phyloP scores from a whole-genome alignment of 73 alveolate species.

The Paramecium bursaria region DNA sequence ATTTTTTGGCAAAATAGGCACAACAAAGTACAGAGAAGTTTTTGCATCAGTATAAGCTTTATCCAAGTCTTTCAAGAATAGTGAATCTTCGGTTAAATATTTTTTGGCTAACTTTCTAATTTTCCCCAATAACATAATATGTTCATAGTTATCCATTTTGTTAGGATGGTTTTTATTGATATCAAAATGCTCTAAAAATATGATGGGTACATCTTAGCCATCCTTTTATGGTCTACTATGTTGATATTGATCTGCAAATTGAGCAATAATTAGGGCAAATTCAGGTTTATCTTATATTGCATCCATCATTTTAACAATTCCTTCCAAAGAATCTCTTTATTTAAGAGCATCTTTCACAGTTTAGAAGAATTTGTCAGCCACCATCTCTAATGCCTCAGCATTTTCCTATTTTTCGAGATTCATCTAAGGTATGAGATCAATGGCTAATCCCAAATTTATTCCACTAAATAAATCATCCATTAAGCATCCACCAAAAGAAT shows the following conservation, averaged over 20 bases:
- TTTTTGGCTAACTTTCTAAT: constrained; percentile 1
- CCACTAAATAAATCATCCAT: neutral
- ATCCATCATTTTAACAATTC: constrained; percentile 6
- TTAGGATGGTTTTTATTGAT: constrained; percentile 25
- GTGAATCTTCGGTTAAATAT: neutral
- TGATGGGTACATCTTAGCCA: neutral
- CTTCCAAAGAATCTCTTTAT: neutral
- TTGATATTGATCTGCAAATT: constrained; percentile 3
- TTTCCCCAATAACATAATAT: constrained; percentile 46
- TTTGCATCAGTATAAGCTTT: constrained; percentile 11
- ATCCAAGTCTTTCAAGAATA: neutral
- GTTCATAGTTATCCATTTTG: constrained; percentile 52
- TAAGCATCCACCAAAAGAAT: constrained; percentile 39
- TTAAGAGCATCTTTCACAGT: neutral
- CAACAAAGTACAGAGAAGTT: neutral
- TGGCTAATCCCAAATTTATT: neutral
- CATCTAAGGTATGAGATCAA: constrained; percentile 25
- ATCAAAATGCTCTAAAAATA: constrained; percentile 36
- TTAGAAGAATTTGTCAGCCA: constrained; percentile 11
- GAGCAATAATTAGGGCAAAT: neutral
- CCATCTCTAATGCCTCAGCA: neutral
- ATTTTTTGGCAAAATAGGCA: constrained; percentile 38
- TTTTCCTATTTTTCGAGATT: neutral
- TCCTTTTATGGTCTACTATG: neutral
- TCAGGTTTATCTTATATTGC: constrained; percentile 48